phyloP scores from a whole-genome alignment of 2,329 filamentous ascomycete species.

The Fusarium equiseti region DNA sequence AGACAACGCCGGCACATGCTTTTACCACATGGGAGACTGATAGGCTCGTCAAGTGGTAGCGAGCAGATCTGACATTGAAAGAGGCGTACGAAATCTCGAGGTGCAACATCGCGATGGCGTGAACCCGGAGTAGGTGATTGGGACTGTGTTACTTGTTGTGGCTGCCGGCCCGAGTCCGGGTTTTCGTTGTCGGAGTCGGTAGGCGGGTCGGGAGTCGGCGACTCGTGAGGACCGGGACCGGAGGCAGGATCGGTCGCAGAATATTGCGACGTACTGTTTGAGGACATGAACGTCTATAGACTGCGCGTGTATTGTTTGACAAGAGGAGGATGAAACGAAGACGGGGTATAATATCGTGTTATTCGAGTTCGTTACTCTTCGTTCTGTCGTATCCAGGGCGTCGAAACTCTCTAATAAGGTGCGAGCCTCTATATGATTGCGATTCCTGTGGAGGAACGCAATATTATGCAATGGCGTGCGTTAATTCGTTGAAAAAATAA shows the following conservation, averaged over 20 bases:
- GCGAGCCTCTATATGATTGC: slow-evolving; percentile 28
- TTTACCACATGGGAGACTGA: slow-evolving; percentile 85
- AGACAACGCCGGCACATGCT: slow-evolving; percentile 82
- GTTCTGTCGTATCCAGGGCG: slow-evolving; percentile 16
- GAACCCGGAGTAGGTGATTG: slow-evolving; percentile 14
- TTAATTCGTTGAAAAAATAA: slow-evolving; percentile 3
- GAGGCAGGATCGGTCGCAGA: slow-evolving; percentile 27
- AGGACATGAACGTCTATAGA: slow-evolving; percentile 41
- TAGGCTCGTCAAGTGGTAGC: slow-evolving; percentile 72
- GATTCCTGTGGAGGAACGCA: neutral
- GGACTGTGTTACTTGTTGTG: slow-evolving; percentile 15
- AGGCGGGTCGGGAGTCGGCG: slow-evolving; percentile 8
- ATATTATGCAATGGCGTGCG: slow-evolving; percentile 1
- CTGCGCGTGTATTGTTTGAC: neutral
- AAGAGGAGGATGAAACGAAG: neutral
- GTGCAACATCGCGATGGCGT: slow-evolving; percentile 33
- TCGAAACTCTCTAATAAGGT: slow-evolving; percentile 45
- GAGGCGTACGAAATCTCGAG: slow-evolving; percentile 67
- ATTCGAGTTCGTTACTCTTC: slow-evolving; percentile 8
- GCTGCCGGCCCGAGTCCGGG: slow-evolving; percentile 18
- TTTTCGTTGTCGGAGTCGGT: slow-evolving; percentile 20
- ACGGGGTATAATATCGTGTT: slow-evolving; percentile 6
- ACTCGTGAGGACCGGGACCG: slow-evolving; percentile 24
- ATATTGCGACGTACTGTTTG: slow-evolving; percentile 31
- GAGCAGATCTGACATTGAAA: slow-evolving; percentile 84